A percentile compares a stretch with the other conserved stretches of the same genome.
These are phyloP conservation scores for Rhododendron mucronatum DNA, from an alignment of 148 eudicot species.

Conservation along the genomic window DNA sequence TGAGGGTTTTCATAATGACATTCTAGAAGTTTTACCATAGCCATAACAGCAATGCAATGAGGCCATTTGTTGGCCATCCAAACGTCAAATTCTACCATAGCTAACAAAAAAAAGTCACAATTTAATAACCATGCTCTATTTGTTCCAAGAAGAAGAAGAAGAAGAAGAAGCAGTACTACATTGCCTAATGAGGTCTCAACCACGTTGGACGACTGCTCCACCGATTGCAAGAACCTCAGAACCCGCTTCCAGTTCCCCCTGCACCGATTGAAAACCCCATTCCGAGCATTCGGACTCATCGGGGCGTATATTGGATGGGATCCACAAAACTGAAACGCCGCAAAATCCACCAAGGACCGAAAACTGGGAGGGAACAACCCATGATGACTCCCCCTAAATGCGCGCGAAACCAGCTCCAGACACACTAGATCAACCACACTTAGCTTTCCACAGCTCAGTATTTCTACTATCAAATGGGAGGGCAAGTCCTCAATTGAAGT, in stretches of 20 bases:
- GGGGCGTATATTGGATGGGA: constrained; percentile 45
- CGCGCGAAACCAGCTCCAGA: constrained; percentile 54
- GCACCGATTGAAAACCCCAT: constrained; percentile 49
- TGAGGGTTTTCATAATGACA: not conserved
- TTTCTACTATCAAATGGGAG: constrained; percentile 68
- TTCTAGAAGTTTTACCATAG: not conserved
- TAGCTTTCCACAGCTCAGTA: constrained; percentile 64
- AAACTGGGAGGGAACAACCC: constrained; percentile 54
- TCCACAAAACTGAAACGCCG: constrained; percentile 66
- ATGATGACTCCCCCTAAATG: constrained; percentile 50
- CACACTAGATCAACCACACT: constrained; percentile 67
- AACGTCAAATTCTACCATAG: not conserved
- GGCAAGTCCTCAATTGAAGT: constrained; percentile 62
- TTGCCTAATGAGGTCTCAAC: constrained; percentile 82
- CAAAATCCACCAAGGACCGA: constrained; percentile 67
- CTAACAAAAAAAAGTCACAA: not conserved
- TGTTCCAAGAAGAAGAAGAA: not conserved
- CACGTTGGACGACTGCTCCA: constrained; percentile 70
- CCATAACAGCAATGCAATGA: not conserved
- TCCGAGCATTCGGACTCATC: constrained; percentile 30
- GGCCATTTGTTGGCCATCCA: not conserved
- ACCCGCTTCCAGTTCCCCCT: constrained; percentile 78
- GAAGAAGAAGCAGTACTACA: constrained; percentile 39
- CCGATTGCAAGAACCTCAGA: constrained; percentile 79
- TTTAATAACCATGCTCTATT: not conserved